A percentile compares a stretch with the other conserved stretches of the same genome.
Conservation (phyloP, 2,329 filamentous ascomycete genomes). For the Emmonsiellopsis sp. region DNA sequence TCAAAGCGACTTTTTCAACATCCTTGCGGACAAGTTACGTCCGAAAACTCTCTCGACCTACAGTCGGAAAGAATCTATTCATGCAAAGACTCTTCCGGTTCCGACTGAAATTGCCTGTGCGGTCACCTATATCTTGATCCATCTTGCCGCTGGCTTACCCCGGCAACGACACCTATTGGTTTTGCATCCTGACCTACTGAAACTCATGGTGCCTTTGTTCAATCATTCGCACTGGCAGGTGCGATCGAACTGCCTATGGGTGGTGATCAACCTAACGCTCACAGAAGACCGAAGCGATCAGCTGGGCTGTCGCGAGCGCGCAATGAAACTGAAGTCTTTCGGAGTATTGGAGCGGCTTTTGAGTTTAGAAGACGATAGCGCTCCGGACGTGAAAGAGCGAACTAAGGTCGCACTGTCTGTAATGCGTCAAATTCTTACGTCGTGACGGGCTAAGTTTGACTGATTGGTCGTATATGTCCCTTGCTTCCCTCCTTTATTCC, state of each 20-base stretch:
- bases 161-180: conserved; percentile 70
- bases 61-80: conserved; percentile 12
- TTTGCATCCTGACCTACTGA: conserved; percentile 66
- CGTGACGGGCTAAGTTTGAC: not conserved
- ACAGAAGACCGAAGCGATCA: conserved; percentile 64
- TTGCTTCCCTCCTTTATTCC: not conserved
- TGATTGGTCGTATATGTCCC: conserved; percentile 9
- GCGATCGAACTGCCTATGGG: conserved; percentile 69
- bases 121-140: conserved; percentile 73
- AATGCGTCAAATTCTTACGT: conserved; percentile 32
- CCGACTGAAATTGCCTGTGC: conserved; percentile 61
- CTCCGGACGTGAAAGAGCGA: conserved; percentile 74
- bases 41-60: conserved; percentile 32
- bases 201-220: conserved; percentile 63
- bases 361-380: conserved; percentile 56
- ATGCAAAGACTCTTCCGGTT: conserved; percentile 21
- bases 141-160: conserved; percentile 75
- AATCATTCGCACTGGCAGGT: conserved; percentile 64
- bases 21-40: conserved; percentile 69
- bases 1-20: conserved; percentile 68
- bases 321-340: conserved; percentile 58
- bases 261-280: conserved; percentile 79
- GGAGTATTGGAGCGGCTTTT: conserved; percentile 62
- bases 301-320: conserved; percentile 56
- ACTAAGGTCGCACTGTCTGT: conserved; percentile 72